phyloP scores from a whole-genome alignment of 1,284 basidiomycete genomes.

The Limonomyces culmigenus region DNA sequence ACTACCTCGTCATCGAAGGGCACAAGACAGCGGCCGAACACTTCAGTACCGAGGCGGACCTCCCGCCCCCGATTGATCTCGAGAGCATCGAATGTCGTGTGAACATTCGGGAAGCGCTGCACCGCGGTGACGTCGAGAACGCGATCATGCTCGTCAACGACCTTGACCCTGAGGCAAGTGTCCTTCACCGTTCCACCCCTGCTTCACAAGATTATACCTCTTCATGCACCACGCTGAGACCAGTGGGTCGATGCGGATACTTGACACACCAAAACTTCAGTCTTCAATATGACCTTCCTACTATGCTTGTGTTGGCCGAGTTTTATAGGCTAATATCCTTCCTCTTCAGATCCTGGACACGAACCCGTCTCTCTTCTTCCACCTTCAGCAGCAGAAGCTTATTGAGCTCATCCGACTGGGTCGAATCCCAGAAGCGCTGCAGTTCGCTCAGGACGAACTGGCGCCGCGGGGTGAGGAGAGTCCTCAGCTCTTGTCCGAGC shows the following conservation, averaged over 20 bases:
- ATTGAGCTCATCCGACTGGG: constrained; percentile 89
- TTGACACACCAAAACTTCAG: constrained; percentile 66
- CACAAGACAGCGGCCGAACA: constrained; percentile 93
- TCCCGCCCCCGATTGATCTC: constrained; percentile 68
- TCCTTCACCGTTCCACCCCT: neutral
- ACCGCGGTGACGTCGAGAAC: constrained; percentile 87
- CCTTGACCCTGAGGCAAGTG: constrained; percentile 86
- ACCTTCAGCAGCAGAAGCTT: constrained; percentile 84
- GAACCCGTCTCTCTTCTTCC: constrained; percentile 82
- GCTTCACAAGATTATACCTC: constrained; percentile 63
- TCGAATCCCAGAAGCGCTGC: constrained; percentile 62
- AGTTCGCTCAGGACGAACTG: constrained; percentile 86
- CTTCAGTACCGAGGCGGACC: constrained; percentile 77
- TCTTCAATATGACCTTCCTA: constrained; percentile 74
- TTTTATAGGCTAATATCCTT: neutral
- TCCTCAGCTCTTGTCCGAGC: constrained; percentile 80
- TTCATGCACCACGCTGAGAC: constrained; percentile 99
- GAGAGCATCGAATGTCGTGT: constrained; percentile 88
- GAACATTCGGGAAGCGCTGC: constrained; percentile 85
- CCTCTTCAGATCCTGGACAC: constrained; percentile 77
- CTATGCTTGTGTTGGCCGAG: neutral
- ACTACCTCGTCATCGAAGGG: constrained; percentile 95
- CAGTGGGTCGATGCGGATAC: constrained; percentile 60
- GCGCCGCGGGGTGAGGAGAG: constrained; percentile 92
- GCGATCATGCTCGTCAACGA: constrained; percentile 91